Evolutionary conservation across 129 eudicot genomes (phyloP).

Genomic region (Logfia minima): DNA sequence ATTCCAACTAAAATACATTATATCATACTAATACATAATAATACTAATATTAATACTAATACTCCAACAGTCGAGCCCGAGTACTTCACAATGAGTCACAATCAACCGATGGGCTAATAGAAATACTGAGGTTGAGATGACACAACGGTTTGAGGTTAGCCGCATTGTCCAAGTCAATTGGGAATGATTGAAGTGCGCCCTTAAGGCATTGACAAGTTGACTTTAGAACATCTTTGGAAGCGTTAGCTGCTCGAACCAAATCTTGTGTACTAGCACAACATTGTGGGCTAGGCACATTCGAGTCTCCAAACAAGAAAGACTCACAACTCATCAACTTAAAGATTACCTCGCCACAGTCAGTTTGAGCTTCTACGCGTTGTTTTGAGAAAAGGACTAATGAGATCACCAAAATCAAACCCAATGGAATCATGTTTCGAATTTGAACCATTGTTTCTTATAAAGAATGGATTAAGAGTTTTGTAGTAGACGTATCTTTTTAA

Average conservation of each 20-base stretch:
- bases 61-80: background rate
- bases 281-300: background rate
- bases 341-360: background rate
- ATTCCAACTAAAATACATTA: background rate
- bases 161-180: slow-evolving; percentile 17
- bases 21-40: background rate
- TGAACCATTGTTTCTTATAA: slow-evolving; percentile 12
- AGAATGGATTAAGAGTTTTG: background rate
- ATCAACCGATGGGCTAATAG: slow-evolving; percentile 16
- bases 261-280: slow-evolving; percentile 30
- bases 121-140: slow-evolving; percentile 13
- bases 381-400: background rate
- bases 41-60: background rate
- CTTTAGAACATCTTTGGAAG: slow-evolving; percentile 28
- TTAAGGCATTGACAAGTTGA: slow-evolving; percentile 26
- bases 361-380: slow-evolving; percentile 5
- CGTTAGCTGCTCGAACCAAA: slow-evolving; percentile 22
- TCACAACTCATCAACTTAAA: background rate
- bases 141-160: slow-evolving; percentile 25
- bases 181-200: slow-evolving; percentile 4
- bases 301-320: slow-evolving; percentile 25
- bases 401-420: background rate
- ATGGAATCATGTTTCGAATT: background rate
- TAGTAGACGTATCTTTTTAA: background rate
- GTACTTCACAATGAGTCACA: slow-evolving; percentile 20